phyloP scores from a whole-genome alignment of 2,329 filamentous ascomycete species.

The Cercospora sp. region DNA sequence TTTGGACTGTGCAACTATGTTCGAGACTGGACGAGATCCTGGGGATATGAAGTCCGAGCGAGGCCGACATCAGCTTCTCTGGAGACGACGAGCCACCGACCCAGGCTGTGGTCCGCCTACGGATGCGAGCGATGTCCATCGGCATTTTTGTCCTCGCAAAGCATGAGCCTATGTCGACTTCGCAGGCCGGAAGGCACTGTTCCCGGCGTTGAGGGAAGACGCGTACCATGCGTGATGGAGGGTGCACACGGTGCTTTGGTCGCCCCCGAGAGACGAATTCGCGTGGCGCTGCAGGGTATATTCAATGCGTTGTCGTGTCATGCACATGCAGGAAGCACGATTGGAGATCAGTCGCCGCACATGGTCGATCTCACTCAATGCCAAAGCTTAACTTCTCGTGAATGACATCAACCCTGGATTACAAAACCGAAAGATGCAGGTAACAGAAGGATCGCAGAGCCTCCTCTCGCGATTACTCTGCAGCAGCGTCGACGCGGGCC shows the following conservation, averaged over 20 bases:
- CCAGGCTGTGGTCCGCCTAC: no score
- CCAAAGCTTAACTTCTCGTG: neutral
- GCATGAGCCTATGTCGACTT: no score
- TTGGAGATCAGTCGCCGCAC: neutral
- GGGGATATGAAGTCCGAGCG: no score
- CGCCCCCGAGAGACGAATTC: neutral
- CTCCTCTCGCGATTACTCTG: neutral
- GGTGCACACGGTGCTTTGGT: neutral
- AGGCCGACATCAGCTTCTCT: no score
- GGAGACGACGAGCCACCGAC: no score
- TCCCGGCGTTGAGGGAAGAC: no score
- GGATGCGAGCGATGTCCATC: no score
- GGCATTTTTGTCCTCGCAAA: no score
- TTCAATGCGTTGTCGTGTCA: no score
- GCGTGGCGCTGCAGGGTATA: no score
- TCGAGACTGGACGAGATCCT: no score
- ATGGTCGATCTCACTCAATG: neutral
- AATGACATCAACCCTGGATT: neutral
- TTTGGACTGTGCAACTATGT: neutral
- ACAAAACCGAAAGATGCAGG: neutral
- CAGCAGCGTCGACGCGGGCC: neutral
- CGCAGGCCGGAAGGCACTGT: no score
- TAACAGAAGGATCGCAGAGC: neutral
- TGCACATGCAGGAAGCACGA: neutral
- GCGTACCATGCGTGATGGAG: neutral